Evolutionary conservation across 2,329 filamentous ascomycete species (phyloP).

Genomic region (Ramichloridium luteum): DNA sequence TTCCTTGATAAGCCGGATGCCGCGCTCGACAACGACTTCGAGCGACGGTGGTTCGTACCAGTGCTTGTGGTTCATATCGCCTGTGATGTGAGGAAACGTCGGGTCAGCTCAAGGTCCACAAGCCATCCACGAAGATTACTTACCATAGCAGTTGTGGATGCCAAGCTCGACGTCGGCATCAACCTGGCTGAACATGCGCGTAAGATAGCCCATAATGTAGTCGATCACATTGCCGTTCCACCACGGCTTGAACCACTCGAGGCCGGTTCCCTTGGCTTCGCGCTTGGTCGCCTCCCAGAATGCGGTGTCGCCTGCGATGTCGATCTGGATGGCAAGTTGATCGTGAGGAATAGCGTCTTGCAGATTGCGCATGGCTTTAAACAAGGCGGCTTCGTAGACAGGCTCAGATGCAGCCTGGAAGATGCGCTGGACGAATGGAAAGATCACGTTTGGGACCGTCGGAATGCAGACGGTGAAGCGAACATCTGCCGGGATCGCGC

Average conservation of each 20-base stretch:
- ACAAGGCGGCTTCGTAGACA: conserved; percentile 24
- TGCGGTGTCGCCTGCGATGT: conserved; percentile 25
- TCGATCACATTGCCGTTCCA: conserved; percentile 22
- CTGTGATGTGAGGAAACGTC: conserved; percentile 7
- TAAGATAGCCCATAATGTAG: conserved; percentile 26
- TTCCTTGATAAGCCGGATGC: conserved; percentile 21
- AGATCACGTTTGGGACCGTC: conserved; percentile 18
- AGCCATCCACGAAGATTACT: too few relatives aligned
- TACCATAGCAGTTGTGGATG: conserved; percentile 38
- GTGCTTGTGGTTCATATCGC: conserved; percentile 32
- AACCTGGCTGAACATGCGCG: conserved; percentile 23
- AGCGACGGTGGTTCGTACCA: conserved; percentile 33
- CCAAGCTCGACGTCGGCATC: conserved; percentile 30
- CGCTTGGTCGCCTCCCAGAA: conserved; percentile 19
- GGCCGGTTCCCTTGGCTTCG: conserved; percentile 9
- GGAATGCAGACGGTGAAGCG: conserved; percentile 27
- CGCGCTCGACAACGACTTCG: conserved; percentile 25
- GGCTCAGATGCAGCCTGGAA: conserved; percentile 23
- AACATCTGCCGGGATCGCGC: conserved; percentile 19
- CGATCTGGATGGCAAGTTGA: conserved; percentile 28
- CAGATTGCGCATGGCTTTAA: conserved; percentile 19
- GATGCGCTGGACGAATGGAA: conserved; percentile 16
- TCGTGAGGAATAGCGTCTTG: conserved; percentile 23
- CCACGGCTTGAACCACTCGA: conserved; percentile 22
- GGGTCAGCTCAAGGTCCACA: too few relatives aligned